Evolutionary conservation across 2,329 filamentous ascomycete species (phyloP), one percentile per base, ranked within the genome.

Genomic region (Truncatella angustata): DNA sequence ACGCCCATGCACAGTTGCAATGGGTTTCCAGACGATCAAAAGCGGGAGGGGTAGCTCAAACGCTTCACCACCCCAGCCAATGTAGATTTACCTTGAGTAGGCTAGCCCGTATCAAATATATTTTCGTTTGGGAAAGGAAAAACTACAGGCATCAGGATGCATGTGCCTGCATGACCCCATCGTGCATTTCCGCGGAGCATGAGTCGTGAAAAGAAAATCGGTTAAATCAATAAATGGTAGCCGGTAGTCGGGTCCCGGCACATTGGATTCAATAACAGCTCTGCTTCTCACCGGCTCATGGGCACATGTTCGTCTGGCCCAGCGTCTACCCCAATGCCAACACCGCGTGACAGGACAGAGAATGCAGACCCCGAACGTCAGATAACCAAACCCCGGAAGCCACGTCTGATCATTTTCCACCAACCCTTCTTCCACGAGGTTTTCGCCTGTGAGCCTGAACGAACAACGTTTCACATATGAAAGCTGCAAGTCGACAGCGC

Each of bases 31-130:
- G n/a, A n/a, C 40, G 40, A 23, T 16, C n/a, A 21, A 44, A 44
- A 44, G 40, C 40, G 40, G 11, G 36, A 44, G 40, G 20, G 21
- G 40, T 23, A 44, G 12, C 14, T 24, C 12, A 12, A 24, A n/a
- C 20, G 23, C 16, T n/a, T 44, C 18, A 18, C n/a, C 10, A 10
- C 20, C 20, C 37, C 37, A 11, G 21, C n/a, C 28, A 21, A 49
- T 49, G 45, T 49, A 49, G 18, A 49, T 49, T 37, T 49, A 49
- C 45, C 23, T 49, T 34, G 24, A 49, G 45, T 49, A 49, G 43
- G n/a, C 24, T 46, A 30, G 16, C 43, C 16, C 26, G 20, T 21
- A 6, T 20, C 9, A 21, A 46, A 46, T 39, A 7, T 18, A 37
- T 24, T 36, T 23, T 37, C 16, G 23, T 4, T 49, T 49, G 30